phyloP scores from a whole-genome alignment of 345 rosid genomes.

The Gossypioides kirkii region DNA sequence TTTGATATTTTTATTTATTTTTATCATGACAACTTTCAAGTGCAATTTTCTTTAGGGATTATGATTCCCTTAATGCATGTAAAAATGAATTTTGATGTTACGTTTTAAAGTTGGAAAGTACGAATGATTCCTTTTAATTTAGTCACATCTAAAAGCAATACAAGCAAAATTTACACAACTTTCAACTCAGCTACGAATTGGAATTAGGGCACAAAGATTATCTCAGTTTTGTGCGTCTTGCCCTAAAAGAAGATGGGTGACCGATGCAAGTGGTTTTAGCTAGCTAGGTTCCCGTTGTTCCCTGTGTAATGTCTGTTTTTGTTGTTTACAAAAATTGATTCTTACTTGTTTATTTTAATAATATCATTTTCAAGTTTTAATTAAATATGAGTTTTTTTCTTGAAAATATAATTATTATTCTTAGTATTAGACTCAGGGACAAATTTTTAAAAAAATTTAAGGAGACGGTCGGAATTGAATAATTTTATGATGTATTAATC shows the following conservation, averaged over 20 bases:
- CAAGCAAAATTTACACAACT: not conserved
- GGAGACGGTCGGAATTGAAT: no score
- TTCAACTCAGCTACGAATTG: not conserved
- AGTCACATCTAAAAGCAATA: not conserved
- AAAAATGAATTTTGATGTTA: not conserved
- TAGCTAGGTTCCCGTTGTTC: not conserved
- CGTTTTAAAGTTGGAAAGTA: not conserved
- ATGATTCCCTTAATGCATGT: not conserved
- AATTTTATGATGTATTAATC: no score
- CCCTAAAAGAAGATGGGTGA: not conserved
- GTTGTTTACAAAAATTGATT: no score
- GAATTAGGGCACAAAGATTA: not conserved
- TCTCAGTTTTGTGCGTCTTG: not conserved
- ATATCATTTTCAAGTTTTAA: no score
- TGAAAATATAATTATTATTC: no score
- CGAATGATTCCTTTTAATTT: not conserved
- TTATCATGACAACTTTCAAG: not conserved
- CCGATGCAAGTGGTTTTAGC: not conserved
- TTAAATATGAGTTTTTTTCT: no score
- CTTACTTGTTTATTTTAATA: no score
- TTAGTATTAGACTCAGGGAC: no score
- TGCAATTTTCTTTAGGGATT: not conserved
- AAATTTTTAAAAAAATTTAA: rapidly evolving
- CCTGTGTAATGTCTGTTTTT: no score
- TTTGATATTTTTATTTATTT: not conserved